phyloP scores from a whole-genome alignment of 2,329 filamentous ascomycete species.

The Venturia asperata region DNA sequence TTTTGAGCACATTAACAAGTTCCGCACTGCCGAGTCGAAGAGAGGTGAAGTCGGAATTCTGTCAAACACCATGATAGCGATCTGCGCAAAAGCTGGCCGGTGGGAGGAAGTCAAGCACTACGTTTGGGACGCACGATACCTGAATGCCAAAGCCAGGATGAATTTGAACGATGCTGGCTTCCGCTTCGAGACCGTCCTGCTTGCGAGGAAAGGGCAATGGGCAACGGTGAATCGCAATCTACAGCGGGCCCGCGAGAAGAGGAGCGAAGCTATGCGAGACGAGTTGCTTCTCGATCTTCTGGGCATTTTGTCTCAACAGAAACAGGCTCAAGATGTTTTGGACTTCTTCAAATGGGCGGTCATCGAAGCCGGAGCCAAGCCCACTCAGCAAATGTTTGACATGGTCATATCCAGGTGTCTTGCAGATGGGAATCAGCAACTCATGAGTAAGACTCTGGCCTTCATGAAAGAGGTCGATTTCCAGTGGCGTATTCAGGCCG shows the following conservation, averaged over 20 bases:
- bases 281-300: background rate
- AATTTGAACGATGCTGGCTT: background rate
- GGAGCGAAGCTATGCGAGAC: too few relatives aligned
- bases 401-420: slow-evolving; percentile 1
- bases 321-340: background rate
- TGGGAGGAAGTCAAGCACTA: slow-evolving; percentile 8
- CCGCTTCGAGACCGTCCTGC: background rate
- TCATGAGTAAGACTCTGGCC: background rate
- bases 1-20: slow-evolving; percentile 10
- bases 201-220: background rate
- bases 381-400: background rate
- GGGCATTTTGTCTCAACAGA: background rate
- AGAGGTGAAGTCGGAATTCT: background rate
- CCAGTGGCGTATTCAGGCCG: background rate
- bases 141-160: background rate
- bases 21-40: background rate
- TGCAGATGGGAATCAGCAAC: background rate
- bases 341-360: slow-evolving; percentile 1
- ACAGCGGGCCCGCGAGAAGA: background rate
- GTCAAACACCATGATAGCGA: slow-evolving; percentile 4
- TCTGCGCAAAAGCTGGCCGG: slow-evolving; percentile 2
- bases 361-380: background rate
- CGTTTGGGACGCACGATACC: slow-evolving; percentile 1
- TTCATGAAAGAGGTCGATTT: background rate
- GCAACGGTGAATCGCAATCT: background rate